phyloP scores from a whole-genome alignment of 1,139 yeast genomes.

The Taphrina pruni region DNA sequence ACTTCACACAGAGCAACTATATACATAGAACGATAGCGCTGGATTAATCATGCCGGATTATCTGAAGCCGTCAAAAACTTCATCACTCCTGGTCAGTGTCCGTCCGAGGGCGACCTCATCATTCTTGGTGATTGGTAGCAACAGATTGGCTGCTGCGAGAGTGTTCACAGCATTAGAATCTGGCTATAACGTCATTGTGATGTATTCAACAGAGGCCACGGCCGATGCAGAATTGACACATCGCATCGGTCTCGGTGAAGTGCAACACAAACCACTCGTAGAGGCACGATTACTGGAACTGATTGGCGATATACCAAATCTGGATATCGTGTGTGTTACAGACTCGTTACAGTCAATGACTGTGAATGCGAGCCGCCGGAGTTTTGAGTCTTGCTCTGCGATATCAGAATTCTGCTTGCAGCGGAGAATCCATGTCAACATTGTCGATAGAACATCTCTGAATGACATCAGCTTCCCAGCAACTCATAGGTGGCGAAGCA shows the following conservation, averaged over 20 bases:
- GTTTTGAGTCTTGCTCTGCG: conserved; percentile 9
- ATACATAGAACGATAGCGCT: too few relatives aligned
- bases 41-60: background rate
- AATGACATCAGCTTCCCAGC: conserved; percentile 82
- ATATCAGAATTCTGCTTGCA: conserved; percentile 18
- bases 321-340: conserved; percentile 35
- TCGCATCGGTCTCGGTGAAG: conserved; percentile 20
- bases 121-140: conserved; percentile 30
- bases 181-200: conserved; percentile 12
- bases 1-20: too few relatives aligned
- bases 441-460: conserved; percentile 71
- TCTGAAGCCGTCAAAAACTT: conserved; percentile 20
- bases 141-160: conserved; percentile 32
- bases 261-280: conserved; percentile 3
- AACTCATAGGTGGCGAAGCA: conserved; percentile 53
- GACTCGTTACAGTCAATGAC: conserved; percentile 10
- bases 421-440: conserved; percentile 75
- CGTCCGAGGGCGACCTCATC: conserved; percentile 20
- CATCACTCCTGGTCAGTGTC: conserved; percentile 1
- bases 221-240: conserved; percentile 27
- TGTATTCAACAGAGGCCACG: background rate
- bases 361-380: background rate
- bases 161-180: conserved; percentile 29
- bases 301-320: background rate
- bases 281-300: background rate